Base-by-base conservation (phyloP, 441 rosid species). In the Arabidopsis hybrid region DNA sequence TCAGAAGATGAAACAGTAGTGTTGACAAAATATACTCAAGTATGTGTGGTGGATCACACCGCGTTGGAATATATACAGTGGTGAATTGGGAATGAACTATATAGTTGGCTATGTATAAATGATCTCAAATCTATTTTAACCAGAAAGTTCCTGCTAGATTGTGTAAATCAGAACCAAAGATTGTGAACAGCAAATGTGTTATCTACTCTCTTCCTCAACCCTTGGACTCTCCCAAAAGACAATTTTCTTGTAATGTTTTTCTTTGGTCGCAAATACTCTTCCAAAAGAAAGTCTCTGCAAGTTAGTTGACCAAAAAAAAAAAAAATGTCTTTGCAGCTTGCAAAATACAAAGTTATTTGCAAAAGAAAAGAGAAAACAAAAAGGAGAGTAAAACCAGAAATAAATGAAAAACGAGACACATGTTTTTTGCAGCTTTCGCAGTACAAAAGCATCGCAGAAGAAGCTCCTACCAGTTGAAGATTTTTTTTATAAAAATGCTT, bases 371-470 rank as follows among this genome's bases (percentile, higher is more conserved):
- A 8, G 4, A 26, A 12, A 55, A 5, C 14, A 11, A 6, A 63
- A 11, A 9, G 17, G 9, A 8, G 26, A 29, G 31, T 14, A 57
- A 4, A 71, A 31, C 61, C 18, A 42, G 34, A 42, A 45, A 42
- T 26, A 4, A 12, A 2, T 16, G 8, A 0, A 29, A 11, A 61
- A 29, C 14, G 29, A 2, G 5, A 73, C 65, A 57, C 52, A 65
- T 73, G 51, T 11, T 73, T 42, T 63, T 73, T 47, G 71, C 77
- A 73, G 67, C 38, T 73, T 65, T 39, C 26, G 8, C 60, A 56
- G 65, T 65, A 36, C 42, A 65, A 73, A 56, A 64, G 40, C 65
- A 65, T 56, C 4, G 32, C 34, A 56, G 65, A 36, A 65, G 77
- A 65, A 56, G 42, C 71, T 46, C 50, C 59, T 10, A 62, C 36